Evolutionary conservation across 2,329 filamentous ascomycete genomes (phyloP).

Genomic region (Colletotrichum spaethianum): DNA sequence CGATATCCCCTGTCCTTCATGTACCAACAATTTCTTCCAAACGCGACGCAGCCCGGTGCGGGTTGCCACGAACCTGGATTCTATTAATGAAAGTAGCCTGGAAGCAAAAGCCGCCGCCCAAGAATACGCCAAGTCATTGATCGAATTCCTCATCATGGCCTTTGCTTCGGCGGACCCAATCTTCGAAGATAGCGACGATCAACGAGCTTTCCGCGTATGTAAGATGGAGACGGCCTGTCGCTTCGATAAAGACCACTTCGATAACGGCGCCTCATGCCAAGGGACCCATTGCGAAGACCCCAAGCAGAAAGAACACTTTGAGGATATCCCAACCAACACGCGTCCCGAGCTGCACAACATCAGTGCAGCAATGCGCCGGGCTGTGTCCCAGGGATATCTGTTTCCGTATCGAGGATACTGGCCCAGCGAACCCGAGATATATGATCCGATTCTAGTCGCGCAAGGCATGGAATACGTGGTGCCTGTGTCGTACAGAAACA

Average conservation of each 20-base stretch:
- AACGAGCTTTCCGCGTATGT: neutral
- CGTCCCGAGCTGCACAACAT: slow-evolving; percentile 30
- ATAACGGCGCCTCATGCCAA: slow-evolving; percentile 5
- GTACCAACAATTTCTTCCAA: slow-evolving; percentile 30
- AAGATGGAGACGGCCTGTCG: slow-evolving; percentile 37
- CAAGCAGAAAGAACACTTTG: neutral
- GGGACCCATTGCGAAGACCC: slow-evolving; percentile 3
- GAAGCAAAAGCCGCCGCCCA: slow-evolving; percentile 9
- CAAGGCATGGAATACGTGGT: neutral
- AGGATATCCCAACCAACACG: neutral
- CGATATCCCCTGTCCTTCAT: slow-evolving; percentile 15
- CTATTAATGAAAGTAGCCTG: neutral
- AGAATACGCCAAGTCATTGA: slow-evolving; percentile 13
- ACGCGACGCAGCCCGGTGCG: neutral
- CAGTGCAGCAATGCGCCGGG: slow-evolving; percentile 25
- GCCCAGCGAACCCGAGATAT: neutral
- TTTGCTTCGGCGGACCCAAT: neutral
- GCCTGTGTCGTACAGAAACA: neutral
- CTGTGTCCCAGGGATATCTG: slow-evolving; percentile 1
- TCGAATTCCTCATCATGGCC: slow-evolving; percentile 16
- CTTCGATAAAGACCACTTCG: slow-evolving; percentile 36
- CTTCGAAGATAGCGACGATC: neutral
- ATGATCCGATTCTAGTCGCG: neutral
- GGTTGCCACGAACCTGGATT: too few relatives aligned
- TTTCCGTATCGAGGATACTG: slow-evolving; percentile 19